Conservation (phyloP, 306 rosid species). For the Acacia acuminata region DNA sequence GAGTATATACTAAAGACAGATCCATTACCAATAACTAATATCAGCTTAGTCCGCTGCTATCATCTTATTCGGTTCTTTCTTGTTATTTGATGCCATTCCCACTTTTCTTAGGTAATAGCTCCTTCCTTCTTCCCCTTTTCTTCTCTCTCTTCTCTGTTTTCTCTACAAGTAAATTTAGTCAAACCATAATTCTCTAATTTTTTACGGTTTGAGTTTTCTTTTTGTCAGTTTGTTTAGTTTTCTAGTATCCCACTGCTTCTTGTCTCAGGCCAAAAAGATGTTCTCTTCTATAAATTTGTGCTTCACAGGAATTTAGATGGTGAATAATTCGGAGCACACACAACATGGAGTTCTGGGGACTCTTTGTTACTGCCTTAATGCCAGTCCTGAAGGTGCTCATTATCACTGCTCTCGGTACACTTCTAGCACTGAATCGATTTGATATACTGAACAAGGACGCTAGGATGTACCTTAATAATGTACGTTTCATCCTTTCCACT, state of each 20-base stretch:
- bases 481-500: conserved; percentile 5
- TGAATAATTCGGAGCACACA: not conserved
- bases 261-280: too few species aligned
- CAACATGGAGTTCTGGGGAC: conserved; percentile 39
- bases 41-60: not conserved
- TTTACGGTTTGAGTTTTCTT: not conserved
- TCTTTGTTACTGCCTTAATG: conserved; percentile 46
- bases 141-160: too few species aligned
- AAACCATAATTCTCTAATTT: not conserved
- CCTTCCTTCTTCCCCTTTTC: too few species aligned
- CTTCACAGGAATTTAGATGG: not conserved
- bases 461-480: conserved; percentile 37
- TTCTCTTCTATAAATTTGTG: not conserved
- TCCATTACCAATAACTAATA: not conserved
- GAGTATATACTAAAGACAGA: too few species aligned
- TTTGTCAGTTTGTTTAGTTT: not conserved
- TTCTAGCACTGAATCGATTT: conserved; percentile 41
- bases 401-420: conserved; percentile 38
- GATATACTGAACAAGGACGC: conserved; percentile 33
- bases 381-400: conserved; percentile 47
- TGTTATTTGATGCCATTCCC: not conserved
- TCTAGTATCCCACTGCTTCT: not conserved
- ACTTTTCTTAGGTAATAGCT: too few species aligned
- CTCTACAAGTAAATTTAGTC: not conserved
- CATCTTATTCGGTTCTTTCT: not conserved